A percentile compares a stretch with the other conserved stretches of the same genome.
phyloP scores from a whole-genome alignment of 495 filamentous ascomycete species.

The Poronia punctata region DNA sequence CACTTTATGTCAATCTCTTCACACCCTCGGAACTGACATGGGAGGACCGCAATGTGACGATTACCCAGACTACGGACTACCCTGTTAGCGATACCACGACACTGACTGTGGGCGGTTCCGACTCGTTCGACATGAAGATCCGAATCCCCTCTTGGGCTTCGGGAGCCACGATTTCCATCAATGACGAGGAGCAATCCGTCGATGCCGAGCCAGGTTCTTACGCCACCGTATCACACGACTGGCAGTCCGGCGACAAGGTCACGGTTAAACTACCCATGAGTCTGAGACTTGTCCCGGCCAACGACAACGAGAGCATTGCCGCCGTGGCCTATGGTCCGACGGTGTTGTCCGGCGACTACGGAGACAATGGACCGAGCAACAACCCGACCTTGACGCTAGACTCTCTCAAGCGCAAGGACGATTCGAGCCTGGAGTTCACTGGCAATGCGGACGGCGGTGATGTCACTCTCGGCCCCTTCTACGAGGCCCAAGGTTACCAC shows the following conservation, averaged over 20 bases:
- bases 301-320: slow-evolving; percentile 26
- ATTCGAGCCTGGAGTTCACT: slow-evolving; percentile 7
- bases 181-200: slow-evolving; percentile 17
- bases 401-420: slow-evolving; percentile 9
- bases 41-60: slow-evolving; percentile 14
- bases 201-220: slow-evolving; percentile 21
- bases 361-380: slow-evolving; percentile 1
- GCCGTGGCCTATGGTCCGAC: slow-evolving; percentile 29
- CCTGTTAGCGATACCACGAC: slow-evolving; percentile 24
- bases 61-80: slow-evolving; percentile 25
- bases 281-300: slow-evolving; percentile 24
- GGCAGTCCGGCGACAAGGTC: slow-evolving; percentile 28
- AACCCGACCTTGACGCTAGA: slow-evolving; percentile 8
- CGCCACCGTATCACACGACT: slow-evolving; percentile 18
- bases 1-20: slow-evolving; percentile 31
- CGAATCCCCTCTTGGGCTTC: slow-evolving; percentile 30
- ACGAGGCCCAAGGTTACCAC: slow-evolving; percentile 14
- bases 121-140: slow-evolving; percentile 19
- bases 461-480: slow-evolving; percentile 11
- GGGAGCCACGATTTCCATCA: slow-evolving; percentile 21
- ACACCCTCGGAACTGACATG: slow-evolving; percentile 28
- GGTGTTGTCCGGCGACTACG: slow-evolving; percentile 28
- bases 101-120: slow-evolving; percentile 15
- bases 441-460: slow-evolving; percentile 10
- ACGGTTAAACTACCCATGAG: slow-evolving; percentile 26